phyloP scores from a whole-genome alignment of 495 filamentous ascomycete species.

The Hyaloscypha finlandica region DNA sequence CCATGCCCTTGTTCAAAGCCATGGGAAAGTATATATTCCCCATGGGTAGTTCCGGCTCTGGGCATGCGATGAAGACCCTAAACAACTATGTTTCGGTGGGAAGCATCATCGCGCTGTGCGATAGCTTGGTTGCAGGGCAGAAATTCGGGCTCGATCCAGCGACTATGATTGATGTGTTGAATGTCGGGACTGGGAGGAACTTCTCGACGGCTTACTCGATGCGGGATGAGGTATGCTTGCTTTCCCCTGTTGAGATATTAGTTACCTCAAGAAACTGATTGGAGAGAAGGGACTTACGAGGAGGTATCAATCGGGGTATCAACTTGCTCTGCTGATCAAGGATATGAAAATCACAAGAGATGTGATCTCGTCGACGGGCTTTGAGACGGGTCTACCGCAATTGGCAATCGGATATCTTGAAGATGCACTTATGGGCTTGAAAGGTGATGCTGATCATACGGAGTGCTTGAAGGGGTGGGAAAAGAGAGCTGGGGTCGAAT shows the following conservation, averaged over 20 bases:
- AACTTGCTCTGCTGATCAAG: constrained; percentile 2
- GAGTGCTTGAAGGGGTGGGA: constrained; percentile 9
- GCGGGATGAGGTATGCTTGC: neutral
- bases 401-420: constrained; percentile 8
- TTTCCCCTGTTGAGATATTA: neutral
- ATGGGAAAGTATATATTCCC: neutral
- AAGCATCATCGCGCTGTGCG: neutral
- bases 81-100: neutral
- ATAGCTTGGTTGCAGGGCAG: neutral
- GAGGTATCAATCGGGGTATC: constrained; percentile 6
- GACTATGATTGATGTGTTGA: neutral
- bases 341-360: constrained; percentile 8
- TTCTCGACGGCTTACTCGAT: neutral
- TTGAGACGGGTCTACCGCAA: constrained; percentile 1
- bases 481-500: neutral
- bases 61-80: neutral
- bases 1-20: neutral
- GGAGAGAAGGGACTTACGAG: neutral
- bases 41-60: neutral
- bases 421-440: neutral
- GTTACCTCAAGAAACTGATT: no score
- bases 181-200: neutral
- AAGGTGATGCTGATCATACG: neutral
- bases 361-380: neutral
- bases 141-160: neutral